phyloP scores from a whole-genome alignment of 75 land plant genomes.

The Sequoiadendron giganteum region DNA sequence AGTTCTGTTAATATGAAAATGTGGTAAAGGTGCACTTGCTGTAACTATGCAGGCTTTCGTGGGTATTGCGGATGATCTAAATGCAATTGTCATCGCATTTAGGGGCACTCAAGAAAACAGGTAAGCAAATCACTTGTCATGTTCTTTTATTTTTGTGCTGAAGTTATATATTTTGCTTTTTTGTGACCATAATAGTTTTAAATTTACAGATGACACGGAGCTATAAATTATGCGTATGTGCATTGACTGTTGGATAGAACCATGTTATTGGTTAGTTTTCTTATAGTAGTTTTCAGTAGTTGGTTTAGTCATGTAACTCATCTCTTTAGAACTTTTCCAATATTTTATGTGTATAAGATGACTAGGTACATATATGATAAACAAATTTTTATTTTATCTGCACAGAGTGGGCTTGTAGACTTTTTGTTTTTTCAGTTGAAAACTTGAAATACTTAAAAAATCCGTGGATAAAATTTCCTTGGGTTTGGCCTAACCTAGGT shows the following conservation, averaged over 20 bases:
- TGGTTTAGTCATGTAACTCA: neutral
- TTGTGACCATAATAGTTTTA: neutral
- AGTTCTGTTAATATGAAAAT: neutral
- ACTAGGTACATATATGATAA: neutral
- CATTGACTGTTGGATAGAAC: neutral
- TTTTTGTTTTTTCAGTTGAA: neutral
- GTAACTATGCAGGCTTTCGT: constrained; percentile 69
- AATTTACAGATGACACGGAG: neutral
- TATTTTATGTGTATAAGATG: neutral
- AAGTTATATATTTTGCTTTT: neutral
- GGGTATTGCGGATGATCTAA: constrained; percentile 74
- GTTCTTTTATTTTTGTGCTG: neutral
- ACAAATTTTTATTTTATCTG: neutral
- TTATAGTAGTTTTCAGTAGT: neutral
- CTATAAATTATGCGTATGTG: neutral
- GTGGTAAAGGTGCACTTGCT: neutral
- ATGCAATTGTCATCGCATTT: constrained; percentile 89
- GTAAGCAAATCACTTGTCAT: constrained; percentile 22
- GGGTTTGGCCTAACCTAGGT: neutral
- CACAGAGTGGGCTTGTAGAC: neutral
- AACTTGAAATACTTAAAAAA: neutral
- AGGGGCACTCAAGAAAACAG: constrained; percentile 97
- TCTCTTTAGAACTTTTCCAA: neutral
- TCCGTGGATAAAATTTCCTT: neutral
- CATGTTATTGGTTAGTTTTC: neutral